Percentiles rank a stretch among this genome's conserved stretches.
These are phyloP conservation scores for Pseudocercospora fijiensis DNA, from an alignment of 2,329 filamentous ascomycete genomes.

Conservation along the genomic window DNA sequence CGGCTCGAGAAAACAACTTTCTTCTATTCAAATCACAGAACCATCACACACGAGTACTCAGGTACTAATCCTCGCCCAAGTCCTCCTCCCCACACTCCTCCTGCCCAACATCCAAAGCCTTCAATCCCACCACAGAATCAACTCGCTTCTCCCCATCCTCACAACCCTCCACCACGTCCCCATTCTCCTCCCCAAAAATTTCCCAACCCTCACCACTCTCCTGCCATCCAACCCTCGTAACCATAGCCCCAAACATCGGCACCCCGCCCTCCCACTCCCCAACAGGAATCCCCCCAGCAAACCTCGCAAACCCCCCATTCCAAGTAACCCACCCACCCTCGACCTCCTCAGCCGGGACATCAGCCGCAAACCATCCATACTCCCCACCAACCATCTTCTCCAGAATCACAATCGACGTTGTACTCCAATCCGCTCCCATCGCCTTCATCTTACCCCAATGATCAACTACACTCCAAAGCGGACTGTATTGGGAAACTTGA, in stretches of 20 bases:
- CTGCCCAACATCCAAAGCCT: background rate
- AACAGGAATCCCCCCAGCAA: background rate
- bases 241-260: background rate
- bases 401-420: background rate
- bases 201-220: too few species aligned
- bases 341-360: background rate
- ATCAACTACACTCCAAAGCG: background rate
- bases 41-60: conserved; percentile 42
- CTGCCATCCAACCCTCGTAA: background rate
- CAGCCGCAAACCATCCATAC: background rate
- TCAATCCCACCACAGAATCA: background rate
- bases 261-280: background rate
- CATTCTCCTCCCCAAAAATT: background rate
- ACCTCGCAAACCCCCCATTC: background rate
- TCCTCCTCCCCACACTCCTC: background rate
- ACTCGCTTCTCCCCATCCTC: background rate
- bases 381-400: background rate
- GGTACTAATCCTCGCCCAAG: conserved; percentile 17
- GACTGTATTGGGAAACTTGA: background rate
- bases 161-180: background rate
- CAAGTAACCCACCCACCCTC: background rate
- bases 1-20: too few species aligned
- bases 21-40: background rate
- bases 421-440: background rate
- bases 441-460: background rate